These are phyloP conservation scores for Agaricus sinodeliciosus DNA, from an alignment of 768 basidiomycete genomes.

Conservation along the genomic window DNA sequence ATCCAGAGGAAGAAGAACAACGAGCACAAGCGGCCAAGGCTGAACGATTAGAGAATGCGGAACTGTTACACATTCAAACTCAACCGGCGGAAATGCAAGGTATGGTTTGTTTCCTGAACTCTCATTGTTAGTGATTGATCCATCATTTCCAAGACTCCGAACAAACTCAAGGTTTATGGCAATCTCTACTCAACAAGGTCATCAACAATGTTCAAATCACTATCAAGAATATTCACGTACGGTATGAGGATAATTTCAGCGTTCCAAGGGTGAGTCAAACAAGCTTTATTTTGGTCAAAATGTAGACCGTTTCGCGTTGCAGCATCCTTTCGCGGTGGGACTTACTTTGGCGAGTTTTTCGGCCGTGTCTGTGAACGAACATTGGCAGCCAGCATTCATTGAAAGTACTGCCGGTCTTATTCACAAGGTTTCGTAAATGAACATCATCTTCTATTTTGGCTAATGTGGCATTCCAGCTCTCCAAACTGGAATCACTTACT, in stretches of 20 bases:
- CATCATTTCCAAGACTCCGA: constrained; percentile 34
- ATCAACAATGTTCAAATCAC: constrained; percentile 96
- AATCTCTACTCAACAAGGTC: constrained; percentile 80
- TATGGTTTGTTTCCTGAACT: constrained; percentile 16
- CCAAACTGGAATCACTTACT: constrained; percentile 79
- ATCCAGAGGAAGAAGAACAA: constrained; percentile 80
- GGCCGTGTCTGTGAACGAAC: constrained; percentile 80
- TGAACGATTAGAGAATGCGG: constrained; percentile 85
- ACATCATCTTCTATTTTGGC: not conserved
- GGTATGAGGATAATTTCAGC: constrained; percentile 93
- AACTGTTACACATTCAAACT: constrained; percentile 65
- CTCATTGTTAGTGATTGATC: not conserved
- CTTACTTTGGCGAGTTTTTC: constrained; percentile 84
- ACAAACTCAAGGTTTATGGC: constrained; percentile 81
- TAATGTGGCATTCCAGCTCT: constrained; percentile 45
- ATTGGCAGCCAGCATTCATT: constrained; percentile 90
- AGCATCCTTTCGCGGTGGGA: constrained; percentile 95
- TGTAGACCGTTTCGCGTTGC: constrained; percentile 1
- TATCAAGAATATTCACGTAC: constrained; percentile 90
- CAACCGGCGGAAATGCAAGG: constrained; percentile 47
- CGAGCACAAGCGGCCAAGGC: constrained; percentile 81
- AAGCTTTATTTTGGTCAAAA: not conserved
- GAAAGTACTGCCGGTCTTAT: constrained; percentile 82
- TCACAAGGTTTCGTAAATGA: constrained; percentile 59
- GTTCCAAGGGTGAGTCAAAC: constrained; percentile 72